These are phyloP conservation scores for Neurospora sp. DNA, from an alignment of 2,329 filamentous ascomycete genomes.

Conservation along the genomic window DNA sequence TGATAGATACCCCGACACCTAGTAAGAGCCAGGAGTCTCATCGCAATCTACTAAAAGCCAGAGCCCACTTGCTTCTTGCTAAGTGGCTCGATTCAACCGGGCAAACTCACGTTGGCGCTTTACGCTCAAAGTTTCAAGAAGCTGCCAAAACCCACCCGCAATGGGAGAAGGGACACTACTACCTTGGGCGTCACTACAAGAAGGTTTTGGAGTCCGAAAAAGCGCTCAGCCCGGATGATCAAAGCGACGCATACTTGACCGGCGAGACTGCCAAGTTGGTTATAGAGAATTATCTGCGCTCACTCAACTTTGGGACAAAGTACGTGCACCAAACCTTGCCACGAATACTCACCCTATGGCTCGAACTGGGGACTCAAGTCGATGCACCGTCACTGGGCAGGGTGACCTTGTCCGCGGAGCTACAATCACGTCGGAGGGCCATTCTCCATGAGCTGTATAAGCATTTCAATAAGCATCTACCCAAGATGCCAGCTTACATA, in stretches of 20 bases:
- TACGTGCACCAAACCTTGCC: slow-evolving; percentile 94
- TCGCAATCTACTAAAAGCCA: slow-evolving; percentile 54
- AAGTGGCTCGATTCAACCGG: slow-evolving; percentile 97
- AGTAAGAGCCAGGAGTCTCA: slow-evolving; percentile 33
- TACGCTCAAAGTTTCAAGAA: slow-evolving; percentile 73
- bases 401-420: slow-evolving; percentile 40
- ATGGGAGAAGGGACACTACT: slow-evolving; percentile 98
- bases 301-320: slow-evolving; percentile 80
- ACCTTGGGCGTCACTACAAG: slow-evolving; percentile 93
- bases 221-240: slow-evolving; percentile 62
- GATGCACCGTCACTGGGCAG: slow-evolving; percentile 50
- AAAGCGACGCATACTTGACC: slow-evolving; percentile 63
- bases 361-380: slow-evolving; percentile 75
- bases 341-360: slow-evolving; percentile 84
- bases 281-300: slow-evolving; percentile 86
- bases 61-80: slow-evolving; percentile 79
- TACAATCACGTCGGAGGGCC: slow-evolving; percentile 47
- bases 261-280: slow-evolving; percentile 83
- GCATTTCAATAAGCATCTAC: slow-evolving; percentile 71
- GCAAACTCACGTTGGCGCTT: slow-evolving; percentile 73
- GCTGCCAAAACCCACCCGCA: slow-evolving; percentile 59
- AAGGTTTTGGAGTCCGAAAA: slow-evolving; percentile 89
- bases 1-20: slow-evolving; percentile 24
- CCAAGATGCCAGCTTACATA: slow-evolving; percentile 61
- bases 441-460: slow-evolving; percentile 61